Base-by-base conservation (phyloP, 352 stramenopile genomes). In the Phytophthora uliginosa region DNA sequence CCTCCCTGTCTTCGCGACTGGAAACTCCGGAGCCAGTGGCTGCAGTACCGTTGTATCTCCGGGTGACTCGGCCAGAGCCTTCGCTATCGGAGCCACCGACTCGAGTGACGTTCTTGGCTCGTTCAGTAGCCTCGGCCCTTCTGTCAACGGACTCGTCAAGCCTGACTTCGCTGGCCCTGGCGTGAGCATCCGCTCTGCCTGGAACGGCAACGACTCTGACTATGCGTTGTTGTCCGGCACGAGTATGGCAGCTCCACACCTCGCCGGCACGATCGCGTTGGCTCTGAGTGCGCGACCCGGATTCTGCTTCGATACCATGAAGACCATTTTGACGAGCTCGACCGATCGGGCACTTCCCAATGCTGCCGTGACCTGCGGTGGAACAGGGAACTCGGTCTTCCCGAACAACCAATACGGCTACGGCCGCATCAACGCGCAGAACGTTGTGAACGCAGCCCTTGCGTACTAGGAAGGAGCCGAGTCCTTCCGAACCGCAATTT, bases 401-500 rank as follows among this genome's bases (percentile, higher is more conserved):
- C 84, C 84, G 17, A 91, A 91, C 83, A 91, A 90, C 69, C 68
- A 82, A 47, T 87, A 78, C 34, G 84, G 84, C 57, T 79, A 88
- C 57, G 84, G 84, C 34, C 84, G 80, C 56, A 57, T 88, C 40
- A 86, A 89, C 73, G 81, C 63, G 6, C 40, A 75, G 24, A 79
- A 68, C 7, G 73, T 73, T 34, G 72, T 83, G n/a, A 73, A 80
- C 7, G 55, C 75, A 31, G 68, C 73, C 1, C 47, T 73, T 51
- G 75, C 60, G 47, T 72, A 64, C 58, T 77, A 66, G 66, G 40
- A 62, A 42, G 34, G 20, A 13, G 18, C 17, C 47, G 13, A 31
- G 33, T 34, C 6, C 20, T 36, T 56, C 50, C 13, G 50, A 31
- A 2, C 13, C 33, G 31, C 50, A 56, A 34, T 31, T 65, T 54